Evolutionary conservation across 768 basidiomycete species (phyloP).

Genomic region (Mycena galopus): DNA sequence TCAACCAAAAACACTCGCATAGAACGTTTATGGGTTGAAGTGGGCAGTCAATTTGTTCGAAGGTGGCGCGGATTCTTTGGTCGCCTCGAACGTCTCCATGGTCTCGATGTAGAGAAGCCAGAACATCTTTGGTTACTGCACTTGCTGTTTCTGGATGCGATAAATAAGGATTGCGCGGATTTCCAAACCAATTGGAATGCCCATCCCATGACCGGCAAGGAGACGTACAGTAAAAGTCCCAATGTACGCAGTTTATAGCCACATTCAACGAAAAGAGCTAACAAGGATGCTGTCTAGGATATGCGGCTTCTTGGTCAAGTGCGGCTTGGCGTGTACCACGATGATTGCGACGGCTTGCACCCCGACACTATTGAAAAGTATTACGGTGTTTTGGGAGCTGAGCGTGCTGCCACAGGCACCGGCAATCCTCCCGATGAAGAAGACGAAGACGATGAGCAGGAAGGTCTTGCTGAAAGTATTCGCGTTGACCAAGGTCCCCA

Average conservation of each 20-base stretch:
- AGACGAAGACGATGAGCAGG: background rate
- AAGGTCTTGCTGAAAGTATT: background rate
- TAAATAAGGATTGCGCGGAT: too few species aligned
- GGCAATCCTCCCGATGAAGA: conserved; percentile 28
- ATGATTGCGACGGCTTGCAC: conserved; percentile 27
- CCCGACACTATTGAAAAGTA: conserved; percentile 13
- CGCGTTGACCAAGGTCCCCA: conserved; percentile 12
- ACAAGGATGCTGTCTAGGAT: too few species aligned
- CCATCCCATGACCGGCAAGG: too few species aligned
- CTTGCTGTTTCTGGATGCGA: too few species aligned
- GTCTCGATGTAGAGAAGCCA: background rate
- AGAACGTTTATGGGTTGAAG: background rate
- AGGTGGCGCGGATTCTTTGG: background rate
- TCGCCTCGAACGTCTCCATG: background rate
- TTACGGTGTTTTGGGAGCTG: conserved; percentile 21
- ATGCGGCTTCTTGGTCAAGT: conserved; percentile 21
- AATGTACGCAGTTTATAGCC: too few species aligned
- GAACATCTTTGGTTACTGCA: too few species aligned
- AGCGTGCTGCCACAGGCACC: background rate
- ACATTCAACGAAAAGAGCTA: too few species aligned
- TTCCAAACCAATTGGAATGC: too few species aligned
- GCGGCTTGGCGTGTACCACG: conserved; percentile 9
- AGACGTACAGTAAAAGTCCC: too few species aligned
- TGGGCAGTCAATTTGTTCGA: background rate
- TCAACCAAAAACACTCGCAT: background rate